Percentiles rank a stretch among this genome's conserved stretches.
These are phyloP conservation scores for Magnolia sinica DNA, from an alignment of 164 flowering plant species.

Conservation along the genomic window DNA sequence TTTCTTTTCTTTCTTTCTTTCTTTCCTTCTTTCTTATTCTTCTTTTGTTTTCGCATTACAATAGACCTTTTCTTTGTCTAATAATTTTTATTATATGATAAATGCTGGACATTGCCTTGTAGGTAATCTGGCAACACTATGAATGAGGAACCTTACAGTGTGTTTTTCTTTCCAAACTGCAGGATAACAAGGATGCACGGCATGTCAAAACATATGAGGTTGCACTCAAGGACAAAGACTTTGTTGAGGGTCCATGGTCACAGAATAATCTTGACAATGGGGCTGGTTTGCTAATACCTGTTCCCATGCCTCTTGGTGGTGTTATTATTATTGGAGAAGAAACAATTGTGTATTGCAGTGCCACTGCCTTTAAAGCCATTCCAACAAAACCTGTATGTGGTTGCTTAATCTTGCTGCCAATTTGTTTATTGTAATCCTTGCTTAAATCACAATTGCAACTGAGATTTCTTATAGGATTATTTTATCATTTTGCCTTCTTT, in stretches of 20 bases:
- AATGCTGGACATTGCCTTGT: neutral
- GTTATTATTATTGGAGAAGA: constrained; percentile 97
- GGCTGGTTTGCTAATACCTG: constrained; percentile 86
- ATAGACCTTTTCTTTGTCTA: neutral
- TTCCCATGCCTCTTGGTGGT: constrained; percentile 94
- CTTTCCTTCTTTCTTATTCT: neutral
- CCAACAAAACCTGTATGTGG: constrained; percentile 82
- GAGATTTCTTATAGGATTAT: neutral
- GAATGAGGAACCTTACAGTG: neutral
- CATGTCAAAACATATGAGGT: constrained; percentile 98
- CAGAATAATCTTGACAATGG: constrained; percentile 98
- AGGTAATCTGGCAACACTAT: neutral
- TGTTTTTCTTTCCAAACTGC: constrained; percentile 14
- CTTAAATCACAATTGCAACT: too few species aligned
- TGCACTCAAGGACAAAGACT: constrained; percentile 88
- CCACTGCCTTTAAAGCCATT: constrained; percentile 78
- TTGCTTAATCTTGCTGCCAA: neutral
- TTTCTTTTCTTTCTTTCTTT: neutral
- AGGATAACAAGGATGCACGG: constrained; percentile 98
- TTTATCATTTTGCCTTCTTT: neutral
- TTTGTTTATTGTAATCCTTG: too few species aligned
- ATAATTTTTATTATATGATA: too few species aligned
- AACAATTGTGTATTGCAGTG: constrained; percentile 94
- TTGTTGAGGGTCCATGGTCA: constrained; percentile 95
- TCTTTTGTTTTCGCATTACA: neutral